Base-by-base conservation (phyloP, 805 yeast species). In the Kockiozyma suomiensis region DNA sequence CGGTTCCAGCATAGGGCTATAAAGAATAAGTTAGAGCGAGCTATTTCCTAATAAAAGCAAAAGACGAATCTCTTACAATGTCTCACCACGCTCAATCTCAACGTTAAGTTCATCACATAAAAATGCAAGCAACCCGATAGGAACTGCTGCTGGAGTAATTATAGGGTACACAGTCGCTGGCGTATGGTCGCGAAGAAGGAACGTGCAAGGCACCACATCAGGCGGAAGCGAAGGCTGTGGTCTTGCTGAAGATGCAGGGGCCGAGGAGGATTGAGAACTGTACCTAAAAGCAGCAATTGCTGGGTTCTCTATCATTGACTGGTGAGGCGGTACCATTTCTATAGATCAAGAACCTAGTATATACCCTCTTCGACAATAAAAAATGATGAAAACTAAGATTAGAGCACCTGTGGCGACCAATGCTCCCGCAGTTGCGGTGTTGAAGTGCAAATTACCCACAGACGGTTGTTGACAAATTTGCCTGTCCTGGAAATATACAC, bases 111-210 rank as follows among this genome's bases (percentile, higher is more conserved):
- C 98, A 71, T 92, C 97, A 63, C 93, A 84, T 43, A 93, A 72
- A 70, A 93, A 92, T 19, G 88, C 87, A 41, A 90, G 73, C 28
- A 93, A 77, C 0, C 90, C 93, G 1, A 83, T 82, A 0, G 98
- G 98, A 12, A 93, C 76, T 58, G 85, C 84, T 26, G 80, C 80
- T 0, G 85, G 79, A 30, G 83, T 81, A 59, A 84, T 80, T 13
- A 93, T 82, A 3, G 99, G 98, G 70, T 90, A 90, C 60, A 94
- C 86, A 2, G 97, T 92, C 1, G 97, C 97, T 0, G 92, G 84
- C 1, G 97, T 91, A 66, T 89, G 94, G 73, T 92, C 97, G 70
- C 88, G 87, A 28, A 91, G 77, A 12, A 90, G 75, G 1, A 90
- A 89, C 1, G 96, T 89, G 68, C 86, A 85, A 5, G 94, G 83